phyloP scores from a whole-genome alignment of 306 rosid genomes.

The Arachis stenosperma region DNA sequence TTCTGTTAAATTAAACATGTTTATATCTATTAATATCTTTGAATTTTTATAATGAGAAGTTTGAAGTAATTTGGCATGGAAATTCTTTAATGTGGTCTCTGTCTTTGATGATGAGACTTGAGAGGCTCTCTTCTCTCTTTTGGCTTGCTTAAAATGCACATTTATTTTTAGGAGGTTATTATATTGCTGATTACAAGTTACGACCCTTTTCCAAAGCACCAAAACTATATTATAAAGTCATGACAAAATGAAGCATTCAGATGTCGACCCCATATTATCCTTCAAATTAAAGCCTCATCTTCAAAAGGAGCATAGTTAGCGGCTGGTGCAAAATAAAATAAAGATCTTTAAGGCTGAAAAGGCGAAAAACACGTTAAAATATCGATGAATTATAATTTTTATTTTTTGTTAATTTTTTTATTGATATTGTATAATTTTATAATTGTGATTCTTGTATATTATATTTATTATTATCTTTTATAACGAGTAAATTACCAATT shows the following conservation, averaged over 20 bases:
- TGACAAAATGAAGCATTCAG: slow-evolving; percentile 36
- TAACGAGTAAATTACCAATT: too few species aligned
- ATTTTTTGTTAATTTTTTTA: too few species aligned
- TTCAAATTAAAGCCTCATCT: slow-evolving; percentile 47
- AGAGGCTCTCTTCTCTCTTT: slow-evolving; percentile 20
- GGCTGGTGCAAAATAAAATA: too few species aligned
- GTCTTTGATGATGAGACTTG: slow-evolving; percentile 40
- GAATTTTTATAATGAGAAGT: not conserved
- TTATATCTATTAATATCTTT: too few species aligned
- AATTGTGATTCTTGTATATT: too few species aligned
- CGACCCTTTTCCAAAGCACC: slow-evolving; percentile 32
- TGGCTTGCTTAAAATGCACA: slow-evolving; percentile 61
- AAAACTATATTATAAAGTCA: slow-evolving; percentile 38
- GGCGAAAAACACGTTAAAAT: too few species aligned
- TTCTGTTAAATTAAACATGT: too few species aligned
- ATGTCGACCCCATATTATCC: slow-evolving; percentile 48
- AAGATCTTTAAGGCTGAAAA: too few species aligned
- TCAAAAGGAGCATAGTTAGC: not conserved
- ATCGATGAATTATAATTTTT: too few species aligned
- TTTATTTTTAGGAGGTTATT: slow-evolving; percentile 35
- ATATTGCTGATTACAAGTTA: slow-evolving; percentile 32
- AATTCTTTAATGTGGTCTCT: slow-evolving; percentile 35
- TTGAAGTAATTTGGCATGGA: slow-evolving; percentile 35
- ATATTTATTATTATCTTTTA: too few species aligned
- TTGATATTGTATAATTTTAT: too few species aligned